Base-by-base conservation (phyloP, 192 early-diverging fungal genomes). In the Thamnidium elegans region DNA sequence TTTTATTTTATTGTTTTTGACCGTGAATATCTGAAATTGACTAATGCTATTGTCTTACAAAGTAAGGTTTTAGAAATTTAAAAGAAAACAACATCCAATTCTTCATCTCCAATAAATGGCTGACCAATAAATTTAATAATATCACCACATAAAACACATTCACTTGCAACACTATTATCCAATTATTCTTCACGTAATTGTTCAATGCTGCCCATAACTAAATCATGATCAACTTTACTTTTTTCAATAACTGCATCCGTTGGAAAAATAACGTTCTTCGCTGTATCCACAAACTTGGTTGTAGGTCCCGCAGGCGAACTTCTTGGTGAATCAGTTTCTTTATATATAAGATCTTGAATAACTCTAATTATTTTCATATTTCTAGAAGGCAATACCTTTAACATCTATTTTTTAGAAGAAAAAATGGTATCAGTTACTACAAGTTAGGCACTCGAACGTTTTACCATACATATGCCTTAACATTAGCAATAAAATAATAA, bases 121-220 rank as follows among this genome's bases (percentile, higher is more conserved):
- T 86, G 79, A 48, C 90, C 90, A 26, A 96, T 87, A 8, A 87
- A 86, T 61, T 88, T 89, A 64, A 99, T 97, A 17, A 89, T 71
- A 63, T 99, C 97, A 10, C 96, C 94, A 51, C 97, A 99, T 15
- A 98, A 71, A 19, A 92, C 77, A 77, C 97, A 99, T 74, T 99
- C 96, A 14, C 81, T 78, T 7, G 91, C 88, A 1, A 96, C 77
- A 45, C 93, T 75, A 4, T 88, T 74, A 51, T 94, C 90, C 52
- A 92, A n/a, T n/a, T n/a, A 71, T 63, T 92, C 88, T 67, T 90
- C 86, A 44, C 76, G 70, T 39, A 82, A 62, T 53, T 79, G 70
- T 53, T 82, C 84, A 3, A 77, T 56, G 48, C 67, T 67, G 2
- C 78, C 74, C 7, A 82, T 69, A 11, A 78, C 62, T 9, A 80